Conservation (phyloP, 2,329 filamentous ascomycete species). For the Calonectria pseudoreteaudii region DNA sequence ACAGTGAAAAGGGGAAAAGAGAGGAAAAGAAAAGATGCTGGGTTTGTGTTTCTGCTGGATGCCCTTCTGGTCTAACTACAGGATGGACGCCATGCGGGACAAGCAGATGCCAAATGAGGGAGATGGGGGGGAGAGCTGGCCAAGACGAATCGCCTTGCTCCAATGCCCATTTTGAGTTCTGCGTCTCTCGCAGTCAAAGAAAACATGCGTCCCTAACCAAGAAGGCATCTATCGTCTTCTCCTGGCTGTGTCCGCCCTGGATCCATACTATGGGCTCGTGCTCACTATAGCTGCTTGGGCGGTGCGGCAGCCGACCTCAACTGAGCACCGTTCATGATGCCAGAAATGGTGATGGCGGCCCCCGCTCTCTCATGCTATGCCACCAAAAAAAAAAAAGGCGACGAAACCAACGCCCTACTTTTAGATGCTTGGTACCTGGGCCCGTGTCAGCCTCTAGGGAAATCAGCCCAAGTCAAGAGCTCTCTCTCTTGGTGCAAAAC, state of each 20-base stretch:
- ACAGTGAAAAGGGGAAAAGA: not conserved
- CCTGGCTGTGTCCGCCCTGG: not conserved
- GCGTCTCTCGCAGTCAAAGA: not conserved
- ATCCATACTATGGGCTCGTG: not conserved
- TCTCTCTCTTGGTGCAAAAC: too few relatives aligned
- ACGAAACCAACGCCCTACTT: not conserved
- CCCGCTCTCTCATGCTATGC: too few relatives aligned
- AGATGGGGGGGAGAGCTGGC: not conserved
- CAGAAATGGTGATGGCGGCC: too few relatives aligned
- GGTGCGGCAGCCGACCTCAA: not conserved
- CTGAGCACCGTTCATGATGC: too few relatives aligned
- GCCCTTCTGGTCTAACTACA: not conserved
- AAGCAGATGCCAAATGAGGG: not conserved
- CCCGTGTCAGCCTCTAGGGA: not conserved
- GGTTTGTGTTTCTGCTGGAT: not conserved
- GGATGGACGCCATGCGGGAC: not conserved
- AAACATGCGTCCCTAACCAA: not conserved
- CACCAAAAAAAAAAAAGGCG: not conserved
- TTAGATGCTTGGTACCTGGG: slow-evolving; percentile 4
- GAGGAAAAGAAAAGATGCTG: not conserved
- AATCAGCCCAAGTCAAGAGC: not conserved
- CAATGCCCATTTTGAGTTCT: not conserved
- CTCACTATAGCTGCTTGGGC: not conserved
- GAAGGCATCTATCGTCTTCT: not conserved
- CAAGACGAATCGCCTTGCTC: not conserved